Evolutionary conservation across 2,329 filamentous ascomycete genomes (phyloP), one percentile per base, ranked within the genome.

Genomic region (Lachnellula willkommii): DNA sequence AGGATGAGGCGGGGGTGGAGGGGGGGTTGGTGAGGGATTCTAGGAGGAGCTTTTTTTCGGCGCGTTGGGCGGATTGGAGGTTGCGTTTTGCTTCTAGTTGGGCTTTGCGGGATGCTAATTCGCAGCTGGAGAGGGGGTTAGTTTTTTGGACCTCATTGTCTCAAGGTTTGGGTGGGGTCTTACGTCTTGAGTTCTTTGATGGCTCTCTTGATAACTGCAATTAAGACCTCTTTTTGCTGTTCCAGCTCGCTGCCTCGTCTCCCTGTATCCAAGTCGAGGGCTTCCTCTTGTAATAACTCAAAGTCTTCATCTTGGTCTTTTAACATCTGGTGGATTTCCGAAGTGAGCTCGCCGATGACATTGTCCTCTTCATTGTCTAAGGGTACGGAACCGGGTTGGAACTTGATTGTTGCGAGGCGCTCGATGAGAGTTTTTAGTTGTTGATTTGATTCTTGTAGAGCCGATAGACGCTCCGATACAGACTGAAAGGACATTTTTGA

Each of bases 231-330:
- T 70, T 80, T 86, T 66, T 88, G 84, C 56, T 80, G 79, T 58
- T 83, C 81, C 58, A 77, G 77, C 48, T 80, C 75, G 63, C 75
- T 82, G 17, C 77, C 79, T 47, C 76, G 73, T 55, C 69, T 71
- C 2, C 76, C 76, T 3, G 77, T 70, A 37, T 81, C 77, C 26
- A 91, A 73, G 65, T 90, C 90, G 59, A 88, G 81, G 28, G 90
- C 79, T 66, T 96, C 91, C 68, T 94, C 90, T 48, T 77, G 78
- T 36, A 96, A 69, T 17, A 94, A 72, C 70, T 95, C 92, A 61
- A 94, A 81, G 57, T 95, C 90, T 60, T 95, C 90, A 65, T 95
- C 86, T 50, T 88, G 82, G 55, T 89, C 85, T 64, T 89, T 87
- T 58, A 96, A 73, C 17, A 81, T 81, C 66, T 89, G 84, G 63